Evolutionary conservation across 1,139 yeast species (phyloP).

Genomic region (Sugiyamaella pinicola): DNA sequence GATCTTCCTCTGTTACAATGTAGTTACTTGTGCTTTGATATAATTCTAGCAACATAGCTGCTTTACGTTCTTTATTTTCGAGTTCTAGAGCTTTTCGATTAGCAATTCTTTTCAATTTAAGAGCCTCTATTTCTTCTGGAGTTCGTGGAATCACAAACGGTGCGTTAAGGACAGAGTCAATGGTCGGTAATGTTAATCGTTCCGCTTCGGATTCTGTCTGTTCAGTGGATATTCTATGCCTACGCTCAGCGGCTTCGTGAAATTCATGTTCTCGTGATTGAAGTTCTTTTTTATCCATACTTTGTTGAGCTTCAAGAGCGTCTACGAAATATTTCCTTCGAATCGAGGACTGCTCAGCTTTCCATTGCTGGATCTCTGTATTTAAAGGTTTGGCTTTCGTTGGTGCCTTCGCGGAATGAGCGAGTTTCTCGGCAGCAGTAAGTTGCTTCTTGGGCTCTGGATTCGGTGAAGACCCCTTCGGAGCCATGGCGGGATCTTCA

Average conservation of each 20-base stretch:
- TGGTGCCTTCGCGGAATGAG: conserved; percentile 51
- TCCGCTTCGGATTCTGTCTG: conserved; percentile 53
- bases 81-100: conserved; percentile 54
- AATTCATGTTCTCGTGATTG: conserved; percentile 35
- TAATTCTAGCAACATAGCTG: conserved; percentile 62
- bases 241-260: conserved; percentile 41
- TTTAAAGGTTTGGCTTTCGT: conserved; percentile 40
- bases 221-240: conserved; percentile 36
- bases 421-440: conserved; percentile 61
- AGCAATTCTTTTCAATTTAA: conserved; percentile 55
- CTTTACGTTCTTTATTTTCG: conserved; percentile 50
- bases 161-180: conserved; percentile 62
- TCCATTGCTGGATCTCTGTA: conserved; percentile 56
- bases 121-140: conserved; percentile 57
- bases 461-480: conserved; percentile 62
- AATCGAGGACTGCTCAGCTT: conserved; percentile 60
- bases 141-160: conserved; percentile 76
- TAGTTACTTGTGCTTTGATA: conserved; percentile 70
- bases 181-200: conserved; percentile 74
- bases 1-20: conserved; percentile 65
- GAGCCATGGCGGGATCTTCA: conserved; percentile 74
- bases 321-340: conserved; percentile 73
- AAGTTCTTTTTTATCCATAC: conserved; percentile 47
- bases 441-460: conserved; percentile 52
- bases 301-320: conserved; percentile 64